Evolutionary conservation across 129 eudicot genomes (phyloP).

Genomic region (Tagetes erecta): DNA sequence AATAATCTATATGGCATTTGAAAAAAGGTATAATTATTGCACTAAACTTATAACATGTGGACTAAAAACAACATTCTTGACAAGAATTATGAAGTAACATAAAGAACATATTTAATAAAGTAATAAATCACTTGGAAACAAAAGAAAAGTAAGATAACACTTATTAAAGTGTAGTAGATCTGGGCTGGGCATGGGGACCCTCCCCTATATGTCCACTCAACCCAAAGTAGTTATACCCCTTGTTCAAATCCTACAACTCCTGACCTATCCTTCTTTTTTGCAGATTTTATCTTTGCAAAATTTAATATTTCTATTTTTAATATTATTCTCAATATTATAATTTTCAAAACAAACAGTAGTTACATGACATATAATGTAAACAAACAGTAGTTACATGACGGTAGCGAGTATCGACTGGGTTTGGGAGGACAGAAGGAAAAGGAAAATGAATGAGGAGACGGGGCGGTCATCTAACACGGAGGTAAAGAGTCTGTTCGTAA

Average conservation of each 20-base stretch:
- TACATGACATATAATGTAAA: background rate
- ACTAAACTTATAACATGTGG: background rate
- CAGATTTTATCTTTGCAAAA: slow-evolving; percentile 21
- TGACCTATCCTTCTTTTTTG: slow-evolving; percentile 32
- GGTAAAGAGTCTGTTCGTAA: no score
- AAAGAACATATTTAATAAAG: background rate
- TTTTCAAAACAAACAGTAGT: background rate
- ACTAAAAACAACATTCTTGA: background rate
- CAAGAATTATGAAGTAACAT: background rate
- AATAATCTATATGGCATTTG: no score
- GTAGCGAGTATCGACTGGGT: no score
- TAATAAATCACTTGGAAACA: background rate
- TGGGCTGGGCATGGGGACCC: slow-evolving; percentile 37
- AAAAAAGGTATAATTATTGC: background rate
- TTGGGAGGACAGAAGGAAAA: no score
- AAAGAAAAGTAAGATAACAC: background rate
- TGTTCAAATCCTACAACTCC: slow-evolving; percentile 30
- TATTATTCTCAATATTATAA: background rate
- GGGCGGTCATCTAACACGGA: no score
- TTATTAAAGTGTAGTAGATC: slow-evolving; percentile 26
- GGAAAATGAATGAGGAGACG: no score
- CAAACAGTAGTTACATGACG: background rate
- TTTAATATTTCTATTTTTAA: background rate
- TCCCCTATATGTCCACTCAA: slow-evolving; percentile 35
- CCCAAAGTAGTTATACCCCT: slow-evolving; percentile 43